These are phyloP conservation scores for Cubamyces sp. DNA, from an alignment of 768 basidiomycete species.

Conservation along the genomic window DNA sequence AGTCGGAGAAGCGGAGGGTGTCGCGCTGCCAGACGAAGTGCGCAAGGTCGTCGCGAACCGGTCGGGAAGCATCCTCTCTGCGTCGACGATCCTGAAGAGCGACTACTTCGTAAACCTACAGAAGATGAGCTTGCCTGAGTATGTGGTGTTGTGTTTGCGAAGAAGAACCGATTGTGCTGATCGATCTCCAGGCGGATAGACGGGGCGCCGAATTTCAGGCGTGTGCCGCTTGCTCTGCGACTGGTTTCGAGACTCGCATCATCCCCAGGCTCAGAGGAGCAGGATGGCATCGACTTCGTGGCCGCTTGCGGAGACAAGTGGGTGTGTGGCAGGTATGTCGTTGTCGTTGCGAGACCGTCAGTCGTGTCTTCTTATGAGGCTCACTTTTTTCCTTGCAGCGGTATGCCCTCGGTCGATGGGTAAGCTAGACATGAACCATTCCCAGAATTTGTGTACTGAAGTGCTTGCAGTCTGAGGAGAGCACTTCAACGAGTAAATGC, in stretches of 20 bases:
- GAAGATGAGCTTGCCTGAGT: conserved; percentile 97
- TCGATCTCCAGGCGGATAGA: conserved; percentile 70
- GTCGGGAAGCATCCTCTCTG: conserved; percentile 83
- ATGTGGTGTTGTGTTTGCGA: conserved; percentile 33
- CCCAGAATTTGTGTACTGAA: not conserved
- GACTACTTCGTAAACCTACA: conserved; percentile 94
- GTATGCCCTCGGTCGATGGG: conserved; percentile 96
- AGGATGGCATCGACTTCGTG: conserved; percentile 40
- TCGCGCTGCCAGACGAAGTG: conserved; percentile 91
- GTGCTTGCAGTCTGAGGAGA: conserved; percentile 61
- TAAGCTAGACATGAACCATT: conserved; percentile 37
- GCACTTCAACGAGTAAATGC: conserved; percentile 83
- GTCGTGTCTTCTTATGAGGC: too few species aligned
- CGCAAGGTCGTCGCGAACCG: conserved; percentile 83
- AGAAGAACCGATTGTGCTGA: not conserved
- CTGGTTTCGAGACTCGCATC: not conserved
- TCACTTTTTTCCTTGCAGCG: conserved; percentile 46
- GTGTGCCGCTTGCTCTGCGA: conserved; percentile 56
- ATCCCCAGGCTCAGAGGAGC: conserved; percentile 1
- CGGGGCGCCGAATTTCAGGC: conserved; percentile 92
- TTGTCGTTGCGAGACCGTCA: not conserved
- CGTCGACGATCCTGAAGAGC: conserved; percentile 92
- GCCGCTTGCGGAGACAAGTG: conserved; percentile 51
- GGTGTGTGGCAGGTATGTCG: conserved; percentile 74
- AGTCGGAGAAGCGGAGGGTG: conserved; percentile 63